These are phyloP conservation scores for Claviceps sp. DNA, from an alignment of 2,329 filamentous ascomycete genomes.

Conservation along the genomic window DNA sequence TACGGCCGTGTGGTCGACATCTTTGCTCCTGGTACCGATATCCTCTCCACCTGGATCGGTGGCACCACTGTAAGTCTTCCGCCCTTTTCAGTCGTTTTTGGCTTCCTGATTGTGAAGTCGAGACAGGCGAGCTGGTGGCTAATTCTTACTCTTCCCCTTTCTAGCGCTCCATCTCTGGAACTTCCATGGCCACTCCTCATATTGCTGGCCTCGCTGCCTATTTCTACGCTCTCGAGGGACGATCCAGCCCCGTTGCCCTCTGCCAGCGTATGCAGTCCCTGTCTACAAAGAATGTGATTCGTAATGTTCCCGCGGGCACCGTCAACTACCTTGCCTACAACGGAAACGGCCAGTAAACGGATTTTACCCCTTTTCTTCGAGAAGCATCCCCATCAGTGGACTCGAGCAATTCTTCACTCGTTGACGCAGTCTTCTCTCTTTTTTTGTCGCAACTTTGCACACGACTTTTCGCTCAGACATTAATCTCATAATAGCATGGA, in stretches of 20 bases:
- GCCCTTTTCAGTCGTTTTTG: no score
- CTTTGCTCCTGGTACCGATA: slow-evolving; percentile 33
- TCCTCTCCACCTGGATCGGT: slow-evolving; percentile 35
- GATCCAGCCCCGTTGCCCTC: slow-evolving; percentile 10
- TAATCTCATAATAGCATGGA: no score
- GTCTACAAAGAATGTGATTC: slow-evolving; percentile 11
- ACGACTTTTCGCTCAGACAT: no score
- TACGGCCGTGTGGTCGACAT: slow-evolving; percentile 35
- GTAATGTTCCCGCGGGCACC: slow-evolving; percentile 12
- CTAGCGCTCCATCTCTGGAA: slow-evolving; percentile 27
- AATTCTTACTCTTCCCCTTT: background rate
- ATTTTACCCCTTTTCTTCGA: background rate
- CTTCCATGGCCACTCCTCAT: slow-evolving; percentile 31
- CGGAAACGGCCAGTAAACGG: slow-evolving; percentile 6
- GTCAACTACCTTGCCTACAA: slow-evolving; percentile 15
- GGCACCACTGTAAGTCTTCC: slow-evolving; percentile 16
- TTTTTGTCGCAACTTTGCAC: no score
- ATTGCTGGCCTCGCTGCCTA: slow-evolving; percentile 29
- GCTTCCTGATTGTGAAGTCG: background rate
- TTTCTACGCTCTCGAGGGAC: slow-evolving; percentile 27
- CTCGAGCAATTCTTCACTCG: no score
- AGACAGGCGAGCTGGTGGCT: background rate
- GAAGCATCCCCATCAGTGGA: no score
- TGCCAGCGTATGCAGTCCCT: slow-evolving; percentile 4
- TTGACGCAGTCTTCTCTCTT: no score